These are phyloP conservation scores for Pulveroboletus frians DNA, from an alignment of 768 basidiomycete genomes.

Conservation along the genomic window DNA sequence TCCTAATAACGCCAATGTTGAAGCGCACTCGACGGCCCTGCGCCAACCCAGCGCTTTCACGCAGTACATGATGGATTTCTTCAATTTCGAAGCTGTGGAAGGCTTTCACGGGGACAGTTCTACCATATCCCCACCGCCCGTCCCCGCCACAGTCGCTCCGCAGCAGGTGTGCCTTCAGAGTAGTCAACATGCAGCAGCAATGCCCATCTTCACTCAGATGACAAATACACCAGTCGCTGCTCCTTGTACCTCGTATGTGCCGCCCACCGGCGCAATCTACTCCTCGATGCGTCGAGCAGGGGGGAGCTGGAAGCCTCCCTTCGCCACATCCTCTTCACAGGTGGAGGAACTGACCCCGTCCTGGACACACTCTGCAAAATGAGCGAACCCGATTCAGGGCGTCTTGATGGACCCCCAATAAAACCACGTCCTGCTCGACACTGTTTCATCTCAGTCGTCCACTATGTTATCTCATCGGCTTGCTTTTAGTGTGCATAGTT, in stretches of 20 bases:
- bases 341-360: constrained; percentile 29
- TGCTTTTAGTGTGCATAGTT: constrained; percentile 26
- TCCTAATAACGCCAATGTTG: constrained; percentile 9
- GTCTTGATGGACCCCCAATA: background rate
- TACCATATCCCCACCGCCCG: background rate
- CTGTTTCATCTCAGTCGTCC: constrained; percentile 7
- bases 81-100: constrained; percentile 33
- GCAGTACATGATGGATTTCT: constrained; percentile 34
- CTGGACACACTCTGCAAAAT: constrained; percentile 23
- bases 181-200: constrained; percentile 14
- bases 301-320: constrained; percentile 42
- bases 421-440: constrained; percentile 11
- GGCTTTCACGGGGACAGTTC: constrained; percentile 4
- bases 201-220: constrained; percentile 28
- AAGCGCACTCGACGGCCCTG: constrained; percentile 8
- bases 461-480: constrained; percentile 10
- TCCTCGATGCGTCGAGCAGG: constrained; percentile 51
- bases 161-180: constrained; percentile 21
- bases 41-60: constrained; percentile 22
- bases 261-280: constrained; percentile 50
- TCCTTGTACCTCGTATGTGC: constrained; percentile 36
- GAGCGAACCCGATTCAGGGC: background rate
- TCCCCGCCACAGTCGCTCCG: constrained; percentile 14
- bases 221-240: constrained; percentile 11
- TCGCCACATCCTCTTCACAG: constrained; percentile 15